Evolutionary conservation across 2,329 filamentous ascomycete genomes (phyloP).

Genomic region (Monilinia laxa): DNA sequence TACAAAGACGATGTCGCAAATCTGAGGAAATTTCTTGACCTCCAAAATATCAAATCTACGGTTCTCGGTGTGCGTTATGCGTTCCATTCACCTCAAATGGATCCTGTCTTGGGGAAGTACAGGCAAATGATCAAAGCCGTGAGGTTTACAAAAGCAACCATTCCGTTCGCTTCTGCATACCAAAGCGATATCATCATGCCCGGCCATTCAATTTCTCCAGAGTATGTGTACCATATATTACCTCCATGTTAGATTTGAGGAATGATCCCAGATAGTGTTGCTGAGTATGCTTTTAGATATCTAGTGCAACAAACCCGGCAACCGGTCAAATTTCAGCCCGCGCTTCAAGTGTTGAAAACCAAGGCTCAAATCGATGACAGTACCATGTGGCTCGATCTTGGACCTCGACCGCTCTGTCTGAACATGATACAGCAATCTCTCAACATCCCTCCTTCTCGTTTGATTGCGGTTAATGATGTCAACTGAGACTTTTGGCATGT

Average conservation of each 20-base stretch:
- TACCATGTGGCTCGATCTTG: conserved; percentile 13
- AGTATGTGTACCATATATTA: not conserved
- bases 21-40: not conserved
- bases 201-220: not conserved
- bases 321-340: conserved; percentile 62
- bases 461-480: not conserved
- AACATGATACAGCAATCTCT: not conserved
- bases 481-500: not conserved
- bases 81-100: not conserved
- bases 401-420: not conserved
- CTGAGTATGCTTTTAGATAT: conserved; percentile 46
- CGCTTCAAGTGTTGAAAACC: conserved; percentile 56
- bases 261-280: not conserved
- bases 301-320: conserved; percentile 63
- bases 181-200: not conserved
- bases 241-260: not conserved
- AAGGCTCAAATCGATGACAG: conserved; percentile 61
- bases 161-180: not conserved
- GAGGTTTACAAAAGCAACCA: not conserved
- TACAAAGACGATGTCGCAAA: not conserved
- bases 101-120: not conserved
- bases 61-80: not conserved
- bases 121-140: not conserved
- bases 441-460: not conserved
- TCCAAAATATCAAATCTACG: not conserved